Conservation (phyloP, 148 eudicot genomes). For the Cornus controversa region DNA sequence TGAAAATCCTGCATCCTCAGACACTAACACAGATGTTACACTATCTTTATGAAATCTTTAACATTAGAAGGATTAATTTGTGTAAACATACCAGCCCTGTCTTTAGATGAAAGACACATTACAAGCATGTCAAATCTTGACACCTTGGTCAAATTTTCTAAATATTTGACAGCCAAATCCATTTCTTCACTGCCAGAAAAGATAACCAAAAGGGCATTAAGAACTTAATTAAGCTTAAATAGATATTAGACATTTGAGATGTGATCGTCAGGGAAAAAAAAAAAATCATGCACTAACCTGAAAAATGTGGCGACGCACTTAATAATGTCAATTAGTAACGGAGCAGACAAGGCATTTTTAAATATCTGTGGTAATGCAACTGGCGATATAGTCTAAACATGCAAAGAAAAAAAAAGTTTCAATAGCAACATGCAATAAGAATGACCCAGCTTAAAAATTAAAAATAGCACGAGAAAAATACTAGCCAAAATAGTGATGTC, state of each 20-base stretch:
- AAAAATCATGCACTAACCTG: slow-evolving; percentile 38
- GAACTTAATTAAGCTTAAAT: background rate
- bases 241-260: background rate
- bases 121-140: slow-evolving; percentile 83
- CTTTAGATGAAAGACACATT: slow-evolving; percentile 80
- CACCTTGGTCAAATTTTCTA: slow-evolving; percentile 62
- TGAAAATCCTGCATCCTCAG: background rate
- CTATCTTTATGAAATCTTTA: background rate
- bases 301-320: slow-evolving; percentile 69
- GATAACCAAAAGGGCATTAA: background rate
- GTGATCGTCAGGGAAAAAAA: background rate
- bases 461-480: background rate
- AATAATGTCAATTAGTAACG: slow-evolving; percentile 68
- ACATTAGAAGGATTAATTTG: background rate
- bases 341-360: slow-evolving; percentile 80
- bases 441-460: slow-evolving; percentile 10
- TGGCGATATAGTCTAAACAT: slow-evolving; percentile 71
- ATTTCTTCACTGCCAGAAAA: slow-evolving; percentile 65
- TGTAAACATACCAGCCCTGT: slow-evolving; percentile 63
- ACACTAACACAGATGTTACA: background rate
- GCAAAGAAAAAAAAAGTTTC: slow-evolving; percentile 6
- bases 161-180: slow-evolving; percentile 63
- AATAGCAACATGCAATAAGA: background rate
- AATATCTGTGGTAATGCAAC: slow-evolving; percentile 67
- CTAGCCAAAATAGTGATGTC: background rate